Evolutionary conservation across 805 yeast genomes (phyloP).

Genomic region (Candida xyloterini): DNA sequence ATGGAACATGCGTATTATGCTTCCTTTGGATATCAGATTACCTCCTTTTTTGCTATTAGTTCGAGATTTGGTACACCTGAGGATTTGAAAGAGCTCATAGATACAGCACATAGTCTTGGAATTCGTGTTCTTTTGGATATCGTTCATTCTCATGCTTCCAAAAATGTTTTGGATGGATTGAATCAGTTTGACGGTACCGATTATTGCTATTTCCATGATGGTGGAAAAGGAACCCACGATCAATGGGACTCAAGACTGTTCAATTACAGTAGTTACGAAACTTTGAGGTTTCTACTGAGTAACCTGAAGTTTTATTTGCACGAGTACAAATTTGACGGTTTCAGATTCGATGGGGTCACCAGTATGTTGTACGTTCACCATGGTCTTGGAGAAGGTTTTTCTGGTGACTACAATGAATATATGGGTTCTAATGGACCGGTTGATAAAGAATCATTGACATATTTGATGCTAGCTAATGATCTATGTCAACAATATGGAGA

Average conservation of each 20-base stretch:
- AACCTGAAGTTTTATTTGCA: conserved; percentile 83
- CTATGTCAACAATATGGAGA: conserved; percentile 55
- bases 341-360: conserved; percentile 95
- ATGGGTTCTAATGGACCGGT: conserved; percentile 71
- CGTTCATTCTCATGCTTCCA: conserved; percentile 95
- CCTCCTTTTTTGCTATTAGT: conserved; percentile 85
- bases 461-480: conserved; percentile 87
- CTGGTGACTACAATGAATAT: conserved; percentile 92
- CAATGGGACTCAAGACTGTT: conserved; percentile 96
- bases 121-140: conserved; percentile 84
- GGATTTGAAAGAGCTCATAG: conserved; percentile 84
- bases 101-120: conserved; percentile 87
- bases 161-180: conserved; percentile 90
- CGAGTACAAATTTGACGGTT: conserved; percentile 87
- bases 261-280: conserved; percentile 89
- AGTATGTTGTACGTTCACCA: conserved; percentile 90
- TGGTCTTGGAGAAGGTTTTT: conserved; percentile 84
- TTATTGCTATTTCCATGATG: conserved; percentile 86
- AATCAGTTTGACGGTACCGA: conserved; percentile 95
- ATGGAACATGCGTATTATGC: conserved; percentile 99
- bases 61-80: conserved; percentile 96
- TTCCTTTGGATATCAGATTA: conserved; percentile 95
- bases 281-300: conserved; percentile 77
- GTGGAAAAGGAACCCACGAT: conserved; percentile 84
- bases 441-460: conserved; percentile 82